Percentiles rank a stretch among this genome's conserved stretches.
Evolutionary conservation across 305 asterid species (phyloP).

Genomic region (Fraxinus paxiana): DNA sequence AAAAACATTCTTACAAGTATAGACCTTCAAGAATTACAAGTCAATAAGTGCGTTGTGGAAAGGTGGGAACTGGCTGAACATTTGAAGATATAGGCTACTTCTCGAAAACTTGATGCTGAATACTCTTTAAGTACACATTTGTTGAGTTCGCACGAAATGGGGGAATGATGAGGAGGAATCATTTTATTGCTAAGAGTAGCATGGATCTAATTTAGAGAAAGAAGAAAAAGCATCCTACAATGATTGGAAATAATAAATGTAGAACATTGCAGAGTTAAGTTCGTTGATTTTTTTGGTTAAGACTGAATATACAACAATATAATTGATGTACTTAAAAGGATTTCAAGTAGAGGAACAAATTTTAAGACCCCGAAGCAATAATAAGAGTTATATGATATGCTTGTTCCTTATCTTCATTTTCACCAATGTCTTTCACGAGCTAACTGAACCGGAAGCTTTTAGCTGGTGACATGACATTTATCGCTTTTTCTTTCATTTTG

Average conservation of each 20-base stretch:
- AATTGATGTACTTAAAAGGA: neutral
- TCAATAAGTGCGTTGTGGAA: neutral
- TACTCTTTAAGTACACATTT: neutral
- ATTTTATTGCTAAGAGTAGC: no score
- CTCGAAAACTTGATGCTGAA: neutral
- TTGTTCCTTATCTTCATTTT: neutral
- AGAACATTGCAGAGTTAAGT: neutral
- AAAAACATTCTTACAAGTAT: neutral
- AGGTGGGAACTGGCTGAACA: neutral
- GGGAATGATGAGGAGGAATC: neutral
- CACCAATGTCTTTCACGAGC: neutral
- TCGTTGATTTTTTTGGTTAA: neutral
- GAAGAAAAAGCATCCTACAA: neutral
- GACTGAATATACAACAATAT: neutral
- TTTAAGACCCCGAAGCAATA: neutral
- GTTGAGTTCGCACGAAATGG: neutral
- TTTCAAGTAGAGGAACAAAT: neutral
- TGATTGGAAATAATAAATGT: neutral
- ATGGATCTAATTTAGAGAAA: neutral
- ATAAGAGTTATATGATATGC: neutral
- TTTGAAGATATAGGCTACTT: neutral
- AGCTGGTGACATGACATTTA: conserved; percentile 14
- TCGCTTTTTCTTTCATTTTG: conserved; percentile 1
- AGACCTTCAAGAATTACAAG: neutral
- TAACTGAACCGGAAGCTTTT: neutral